Base-by-base conservation (phyloP, 2,329 filamentous ascomycete genomes). In the Monosporascus sp. region DNA sequence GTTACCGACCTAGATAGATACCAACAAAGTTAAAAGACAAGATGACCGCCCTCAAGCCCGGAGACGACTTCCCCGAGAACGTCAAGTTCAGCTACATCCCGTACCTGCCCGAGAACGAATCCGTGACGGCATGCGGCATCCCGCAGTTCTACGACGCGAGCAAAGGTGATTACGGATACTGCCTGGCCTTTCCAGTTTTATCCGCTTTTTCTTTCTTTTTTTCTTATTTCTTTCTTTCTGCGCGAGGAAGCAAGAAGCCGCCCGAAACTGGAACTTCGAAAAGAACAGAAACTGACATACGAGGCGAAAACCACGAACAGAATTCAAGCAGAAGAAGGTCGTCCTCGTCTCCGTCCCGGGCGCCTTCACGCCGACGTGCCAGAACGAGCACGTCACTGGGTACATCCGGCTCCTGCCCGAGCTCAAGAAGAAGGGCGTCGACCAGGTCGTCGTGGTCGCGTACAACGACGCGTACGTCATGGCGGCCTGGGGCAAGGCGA, bases 401-500 rank as follows among this genome's bases (percentile, higher is more conserved):
- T 96, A 91, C 80, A 82, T 93, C 64, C 74, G 82, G 71, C 86
- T 89, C 70, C 75, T 86, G 62, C 76, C 82, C 51, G 78, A 86
- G 67, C 78, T 95, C 72, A 86, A 85, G 76, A 76, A 76, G 68
- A 93, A 93, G 80, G 90, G 89, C 64, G 88, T 95, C 61, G 91
- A 96, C 72, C 73, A 87, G 58, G 83, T 96, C 65, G 82, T 90
- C 61, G 84, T 94, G 67, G 86, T 95, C 66, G 88, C 90, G 55
- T 87, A 78, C 78, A 96, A 96, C 74, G 91, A 96, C 74, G 78
- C 86, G 59, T 95, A 80, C 69, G 91, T 96, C 71, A 93, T 93
- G 89, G 86, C 84, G 64, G 90, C 88, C 52, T 94, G 89, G 89
- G 87, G 85, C 74, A 96, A 96, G 82, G 90, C 91, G 67, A 93